These are phyloP conservation scores for Populus euphratica DNA, from an alignment of 345 rosid genomes.

Conservation along the genomic window DNA sequence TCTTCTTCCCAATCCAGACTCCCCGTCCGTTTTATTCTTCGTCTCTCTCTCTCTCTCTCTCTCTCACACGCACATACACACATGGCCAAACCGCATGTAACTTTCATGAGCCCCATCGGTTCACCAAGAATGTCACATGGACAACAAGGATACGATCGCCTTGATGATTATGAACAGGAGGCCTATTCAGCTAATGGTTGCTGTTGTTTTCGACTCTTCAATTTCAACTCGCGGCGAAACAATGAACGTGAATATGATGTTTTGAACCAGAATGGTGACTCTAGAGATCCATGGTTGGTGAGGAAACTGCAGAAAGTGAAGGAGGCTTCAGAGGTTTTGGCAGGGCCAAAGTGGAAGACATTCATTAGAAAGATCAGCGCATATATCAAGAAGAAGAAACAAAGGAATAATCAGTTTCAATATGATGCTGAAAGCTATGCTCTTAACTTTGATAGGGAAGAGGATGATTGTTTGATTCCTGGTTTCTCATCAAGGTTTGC, in stretches of 20 bases:
- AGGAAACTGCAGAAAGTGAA: conserved; percentile 36
- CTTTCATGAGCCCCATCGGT: conserved; percentile 1
- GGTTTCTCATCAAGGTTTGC: conserved; percentile 34
- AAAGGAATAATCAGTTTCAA: conserved; percentile 23
- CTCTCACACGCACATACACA: background rate
- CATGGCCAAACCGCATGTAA: conserved; percentile 13
- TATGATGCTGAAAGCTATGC: conserved; percentile 58
- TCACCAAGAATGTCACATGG: conserved; percentile 32
- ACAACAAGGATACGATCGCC: conserved; percentile 27
- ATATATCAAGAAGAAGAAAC: conserved; percentile 14
- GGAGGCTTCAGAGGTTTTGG: conserved; percentile 42
- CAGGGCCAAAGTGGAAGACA: conserved; percentile 60
- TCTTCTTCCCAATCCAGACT: background rate
- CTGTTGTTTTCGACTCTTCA: conserved; percentile 34
- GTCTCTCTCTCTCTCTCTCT: too few relatives aligned
- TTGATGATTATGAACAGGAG: conserved; percentile 11
- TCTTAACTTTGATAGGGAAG: conserved; percentile 49
- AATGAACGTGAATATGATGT: background rate
- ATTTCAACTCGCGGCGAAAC: conserved; percentile 26
- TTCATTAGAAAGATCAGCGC: conserved; percentile 44
- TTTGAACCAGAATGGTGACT: conserved; percentile 16
- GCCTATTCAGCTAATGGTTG: conserved; percentile 20
- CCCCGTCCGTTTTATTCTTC: background rate
- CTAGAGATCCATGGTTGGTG: conserved; percentile 31
- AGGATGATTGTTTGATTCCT: conserved; percentile 28